Base-by-base conservation (phyloP, 345 rosid species). In the Psidium guajava region DNA sequence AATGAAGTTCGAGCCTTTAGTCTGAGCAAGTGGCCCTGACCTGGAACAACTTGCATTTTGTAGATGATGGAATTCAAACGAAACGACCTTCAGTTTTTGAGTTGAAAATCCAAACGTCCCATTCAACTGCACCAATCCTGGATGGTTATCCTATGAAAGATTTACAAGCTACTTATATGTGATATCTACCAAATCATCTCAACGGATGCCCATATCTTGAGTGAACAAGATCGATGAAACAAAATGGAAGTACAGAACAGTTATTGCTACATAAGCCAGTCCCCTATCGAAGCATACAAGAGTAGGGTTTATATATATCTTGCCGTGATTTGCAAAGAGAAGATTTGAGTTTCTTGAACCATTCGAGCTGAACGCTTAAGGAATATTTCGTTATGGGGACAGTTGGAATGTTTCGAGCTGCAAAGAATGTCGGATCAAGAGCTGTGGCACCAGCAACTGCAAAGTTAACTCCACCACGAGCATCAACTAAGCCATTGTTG, bases 401-500 rank as follows among this genome's bases (percentile, higher is more conserved):
- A 22, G 82, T 32, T 49, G 89, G 90, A 27, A 95, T 47, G 11
- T 87, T 82, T 61, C 85, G 83, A 21, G 89, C 59, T 16, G 88
- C 83, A 53, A 92, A 93, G 87, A 90, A 90, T 54, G 83, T 32
- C 47, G 93, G 16, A 27, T 87, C 90, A 9, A 92, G 91, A 2
- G 96, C 94, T 5, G 95, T 95, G 6, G 98, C 96, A 82, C 95
- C 98, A 2, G 93, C 90, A 55, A 94, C 95, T 18, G 96, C 98
- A 52, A 93, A 93, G 86, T 93, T 95, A 10, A 88, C 93, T 44
- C 94, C 94, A 2, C 87, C 82, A 28, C 83, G 52, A 13, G 57
- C 83, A 83, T 74, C 50, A 77, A 82, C 86, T 36, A 87, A 87
- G 69, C 52, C 47, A 47, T 87, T 64, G 54, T 87, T 64, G 83